phyloP scores from a whole-genome alignment of 768 basidiomycete genomes.

The Tulasnella sp. region DNA sequence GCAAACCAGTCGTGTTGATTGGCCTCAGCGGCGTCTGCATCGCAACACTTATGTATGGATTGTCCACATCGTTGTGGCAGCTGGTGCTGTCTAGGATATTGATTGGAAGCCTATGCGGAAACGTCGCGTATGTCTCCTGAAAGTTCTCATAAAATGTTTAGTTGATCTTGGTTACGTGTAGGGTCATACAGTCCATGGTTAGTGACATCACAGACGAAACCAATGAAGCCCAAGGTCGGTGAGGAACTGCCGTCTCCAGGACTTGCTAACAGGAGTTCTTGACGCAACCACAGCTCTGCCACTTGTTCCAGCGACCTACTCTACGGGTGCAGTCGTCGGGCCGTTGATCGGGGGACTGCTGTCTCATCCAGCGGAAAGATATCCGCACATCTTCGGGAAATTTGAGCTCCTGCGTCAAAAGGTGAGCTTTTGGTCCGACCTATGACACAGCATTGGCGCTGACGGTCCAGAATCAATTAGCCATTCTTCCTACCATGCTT shows the following conservation, averaged over 20 bases:
- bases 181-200: conserved; percentile 29
- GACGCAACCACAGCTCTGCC: conserved; percentile 27
- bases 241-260: background rate
- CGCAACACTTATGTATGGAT: conserved; percentile 25
- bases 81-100: conserved; percentile 19
- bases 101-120: conserved; percentile 27
- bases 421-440: background rate
- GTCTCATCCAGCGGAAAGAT: conserved; percentile 27
- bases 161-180: background rate
- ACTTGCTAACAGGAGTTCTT: background rate
- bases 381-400: conserved; percentile 22
- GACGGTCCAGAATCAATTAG: background rate
- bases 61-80: conserved; percentile 22
- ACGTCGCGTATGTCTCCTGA: conserved; percentile 12
- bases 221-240: conserved; percentile 29
- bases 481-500: conserved; percentile 61
- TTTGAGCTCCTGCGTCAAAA: conserved; percentile 8
- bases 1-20: conserved; percentile 29
- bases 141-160: background rate
- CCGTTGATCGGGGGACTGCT: conserved; percentile 27
- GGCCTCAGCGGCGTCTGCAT: conserved; percentile 28
- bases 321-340: conserved; percentile 28
- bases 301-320: conserved; percentile 22
- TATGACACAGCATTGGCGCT: background rate
- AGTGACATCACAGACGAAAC: conserved; percentile 30